Percentiles rank a stretch among this genome's conserved stretches.
Conservation (phyloP, 2,329 filamentous ascomycete species). For the Neofusicoccum parvum region DNA sequence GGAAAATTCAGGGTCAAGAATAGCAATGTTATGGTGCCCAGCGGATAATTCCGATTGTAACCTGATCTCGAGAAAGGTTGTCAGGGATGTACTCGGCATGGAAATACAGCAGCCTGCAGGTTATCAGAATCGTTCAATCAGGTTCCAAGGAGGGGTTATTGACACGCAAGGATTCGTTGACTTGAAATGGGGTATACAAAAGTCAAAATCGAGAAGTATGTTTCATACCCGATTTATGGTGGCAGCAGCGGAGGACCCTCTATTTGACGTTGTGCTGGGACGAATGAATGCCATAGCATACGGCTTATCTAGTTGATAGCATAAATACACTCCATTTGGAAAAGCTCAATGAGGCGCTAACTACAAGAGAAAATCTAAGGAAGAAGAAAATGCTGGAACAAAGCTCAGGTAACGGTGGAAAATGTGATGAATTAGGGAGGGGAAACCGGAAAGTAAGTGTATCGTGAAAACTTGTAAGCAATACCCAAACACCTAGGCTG, state of each 20-base stretch:
- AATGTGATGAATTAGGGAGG: too few species aligned
- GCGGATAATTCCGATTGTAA: not conserved
- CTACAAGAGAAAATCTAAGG: too few species aligned
- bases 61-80: not conserved
- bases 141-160: not conserved
- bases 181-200: not conserved
- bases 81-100: not conserved
- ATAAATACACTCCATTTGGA: not conserved
- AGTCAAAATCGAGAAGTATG: not conserved
- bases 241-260: not conserved
- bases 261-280: not conserved
- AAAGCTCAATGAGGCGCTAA: not conserved
- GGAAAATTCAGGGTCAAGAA: too few species aligned
- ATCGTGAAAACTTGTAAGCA: too few species aligned
- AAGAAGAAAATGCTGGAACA: too few species aligned
- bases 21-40: not conserved
- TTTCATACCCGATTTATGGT: not conserved
- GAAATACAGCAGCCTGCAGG: not conserved
- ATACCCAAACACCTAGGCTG: too few species aligned
- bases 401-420: too few species aligned
- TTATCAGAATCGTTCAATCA: not conserved
- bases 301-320: not conserved
- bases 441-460: too few species aligned
- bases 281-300: not conserved
- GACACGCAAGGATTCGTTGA: not conserved